Percentiles rank a stretch among this genome's conserved stretches.
Conservation (phyloP, 2,329 filamentous ascomycete genomes). For the Calonectria pseudoturangicola region DNA sequence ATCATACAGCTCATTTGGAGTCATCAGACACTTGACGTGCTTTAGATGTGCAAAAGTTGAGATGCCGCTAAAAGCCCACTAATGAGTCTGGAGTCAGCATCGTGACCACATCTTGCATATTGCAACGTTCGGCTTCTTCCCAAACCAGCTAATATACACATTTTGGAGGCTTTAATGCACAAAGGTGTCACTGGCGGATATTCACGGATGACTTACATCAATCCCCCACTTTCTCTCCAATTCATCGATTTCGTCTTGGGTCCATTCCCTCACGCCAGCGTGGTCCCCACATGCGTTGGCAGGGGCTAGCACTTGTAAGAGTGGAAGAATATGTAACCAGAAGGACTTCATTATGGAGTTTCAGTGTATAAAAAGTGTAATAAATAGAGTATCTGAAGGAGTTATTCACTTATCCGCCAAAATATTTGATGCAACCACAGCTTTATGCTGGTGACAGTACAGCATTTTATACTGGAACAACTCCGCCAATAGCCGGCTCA, state of each 20-base stretch:
- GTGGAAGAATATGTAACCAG: background rate
- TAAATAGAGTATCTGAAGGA: background rate
- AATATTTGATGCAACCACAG: background rate
- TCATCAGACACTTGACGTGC: slow-evolving; percentile 78
- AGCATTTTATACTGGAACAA: background rate
- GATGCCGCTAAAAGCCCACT: slow-evolving; percentile 76
- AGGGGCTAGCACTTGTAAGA: slow-evolving; percentile 4
- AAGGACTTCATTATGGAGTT: background rate
- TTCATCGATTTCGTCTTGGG: slow-evolving; percentile 14
- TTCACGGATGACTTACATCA: slow-evolving; percentile 15
- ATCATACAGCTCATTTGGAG: slow-evolving; percentile 75
- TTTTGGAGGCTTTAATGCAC: background rate
- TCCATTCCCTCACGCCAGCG: slow-evolving; percentile 19
- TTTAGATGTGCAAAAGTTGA: slow-evolving; percentile 81
- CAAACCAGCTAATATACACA: background rate
- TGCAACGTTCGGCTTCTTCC: background rate
- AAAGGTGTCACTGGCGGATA: background rate
- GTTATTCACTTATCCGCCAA: background rate
- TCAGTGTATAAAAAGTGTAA: background rate
- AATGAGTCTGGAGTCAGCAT: background rate
- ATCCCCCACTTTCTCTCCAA: slow-evolving; percentile 25
- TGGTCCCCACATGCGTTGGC: slow-evolving; percentile 11
- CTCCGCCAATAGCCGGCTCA: background rate
- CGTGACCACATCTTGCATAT: background rate
- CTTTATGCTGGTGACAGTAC: background rate